Evolutionary conservation across 2,329 filamentous ascomycete species (phyloP).

Genomic region (Chlorencoelia australis): DNA sequence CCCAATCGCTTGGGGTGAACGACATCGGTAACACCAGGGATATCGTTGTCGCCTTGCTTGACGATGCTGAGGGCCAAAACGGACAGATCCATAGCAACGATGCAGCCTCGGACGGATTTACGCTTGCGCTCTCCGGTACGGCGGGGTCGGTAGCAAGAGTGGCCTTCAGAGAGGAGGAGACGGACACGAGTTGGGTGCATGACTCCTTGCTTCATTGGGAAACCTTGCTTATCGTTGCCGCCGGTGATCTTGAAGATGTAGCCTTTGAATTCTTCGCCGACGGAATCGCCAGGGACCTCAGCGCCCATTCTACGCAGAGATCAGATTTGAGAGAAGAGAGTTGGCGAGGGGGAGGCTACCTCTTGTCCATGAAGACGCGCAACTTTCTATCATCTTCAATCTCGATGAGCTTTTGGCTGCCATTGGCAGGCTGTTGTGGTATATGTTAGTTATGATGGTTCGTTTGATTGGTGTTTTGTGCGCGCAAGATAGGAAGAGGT

Average conservation of each 20-base stretch:
- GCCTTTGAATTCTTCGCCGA: constrained; percentile 99
- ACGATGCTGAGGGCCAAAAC: constrained; percentile 91
- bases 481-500: no score
- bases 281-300: constrained; percentile 85
- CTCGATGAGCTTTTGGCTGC: constrained; percentile 98
- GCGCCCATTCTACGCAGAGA: constrained; percentile 58
- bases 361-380: constrained; percentile 97
- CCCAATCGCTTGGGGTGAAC: constrained; percentile 99
- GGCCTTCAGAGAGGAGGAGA: constrained; percentile 88
- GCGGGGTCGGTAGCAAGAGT: constrained; percentile 99
- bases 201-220: constrained; percentile 99
- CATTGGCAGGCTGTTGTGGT: constrained; percentile 66
- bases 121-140: constrained; percentile 98
- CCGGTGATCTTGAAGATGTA: constrained; percentile 99
- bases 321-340: constrained; percentile 2
- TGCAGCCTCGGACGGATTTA: constrained; percentile 98
- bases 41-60: constrained; percentile 93
- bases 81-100: constrained; percentile 89
- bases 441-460: constrained; percentile 15
- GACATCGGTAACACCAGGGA: constrained; percentile 94
- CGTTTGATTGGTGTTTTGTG: constrained; percentile 2
- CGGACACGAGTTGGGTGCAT: constrained; percentile 98
- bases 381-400: constrained; percentile 99
- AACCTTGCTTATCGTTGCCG: constrained; percentile 99
- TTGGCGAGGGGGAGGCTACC: constrained; percentile 33